phyloP scores from a whole-genome alignment of 208 protist species.

The Leishmania tarentolae region DNA sequence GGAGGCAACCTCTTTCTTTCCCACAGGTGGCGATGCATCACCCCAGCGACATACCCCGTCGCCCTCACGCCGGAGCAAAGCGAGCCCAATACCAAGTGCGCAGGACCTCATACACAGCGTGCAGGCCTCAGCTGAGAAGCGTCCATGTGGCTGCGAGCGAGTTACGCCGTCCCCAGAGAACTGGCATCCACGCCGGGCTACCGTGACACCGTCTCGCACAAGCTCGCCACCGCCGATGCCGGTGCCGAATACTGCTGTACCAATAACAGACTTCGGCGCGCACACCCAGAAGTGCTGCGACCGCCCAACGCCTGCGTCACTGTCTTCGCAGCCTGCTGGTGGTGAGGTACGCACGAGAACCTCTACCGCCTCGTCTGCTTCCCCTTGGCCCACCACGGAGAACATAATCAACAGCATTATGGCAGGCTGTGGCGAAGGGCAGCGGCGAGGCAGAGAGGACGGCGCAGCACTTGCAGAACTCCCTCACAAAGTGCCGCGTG shows the following conservation, averaged over 20 bases:
- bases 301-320: constrained; percentile 30
- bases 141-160: constrained; percentile 32
- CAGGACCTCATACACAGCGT: constrained; percentile 40
- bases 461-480: background rate
- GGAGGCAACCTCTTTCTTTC: background rate
- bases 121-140: constrained; percentile 37
- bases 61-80: constrained; percentile 11
- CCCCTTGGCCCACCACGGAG: constrained; percentile 46
- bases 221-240: constrained; percentile 16
- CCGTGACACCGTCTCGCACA: constrained; percentile 5
- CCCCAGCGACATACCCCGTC: constrained; percentile 3
- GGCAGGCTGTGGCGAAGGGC: constrained; percentile 17
- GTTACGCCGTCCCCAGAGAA: constrained; percentile 20
- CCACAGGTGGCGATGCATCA: background rate
- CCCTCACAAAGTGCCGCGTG: background rate
- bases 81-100: constrained; percentile 26
- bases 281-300: constrained; percentile 25
- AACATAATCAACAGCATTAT: constrained; percentile 46
- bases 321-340: constrained; percentile 30
- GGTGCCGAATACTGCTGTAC: constrained; percentile 1
- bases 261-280: constrained; percentile 26
- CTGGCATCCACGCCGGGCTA: background rate
- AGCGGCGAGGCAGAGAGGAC: constrained; percentile 21
- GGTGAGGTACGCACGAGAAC: constrained; percentile 16
- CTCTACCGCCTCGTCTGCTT: constrained; percentile 18